Evolutionary conservation across 179 eudicot species (phyloP).

Genomic region (Pouteria campechiana): DNA sequence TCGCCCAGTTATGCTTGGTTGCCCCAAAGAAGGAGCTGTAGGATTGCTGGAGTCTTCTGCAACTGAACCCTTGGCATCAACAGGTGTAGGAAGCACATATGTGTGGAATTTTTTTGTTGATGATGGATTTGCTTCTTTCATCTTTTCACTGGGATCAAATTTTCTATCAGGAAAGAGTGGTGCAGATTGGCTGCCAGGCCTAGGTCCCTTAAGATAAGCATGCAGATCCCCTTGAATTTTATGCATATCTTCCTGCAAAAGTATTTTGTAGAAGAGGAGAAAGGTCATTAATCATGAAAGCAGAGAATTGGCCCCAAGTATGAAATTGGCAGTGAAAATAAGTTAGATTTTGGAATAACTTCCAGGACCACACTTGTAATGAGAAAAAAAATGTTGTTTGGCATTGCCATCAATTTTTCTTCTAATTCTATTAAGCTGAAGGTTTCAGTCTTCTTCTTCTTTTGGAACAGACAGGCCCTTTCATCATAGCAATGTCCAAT

Average conservation of each 20-base stretch:
- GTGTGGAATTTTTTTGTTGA: conserved; percentile 49
- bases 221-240: conserved; percentile 44
- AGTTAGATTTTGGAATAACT: no score
- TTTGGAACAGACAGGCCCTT: no score
- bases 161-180: conserved; percentile 77
- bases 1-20: conserved; percentile 15
- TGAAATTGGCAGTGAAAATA: no score
- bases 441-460: no score
- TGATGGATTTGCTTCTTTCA: conserved; percentile 44
- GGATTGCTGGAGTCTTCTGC: conserved; percentile 31
- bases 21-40: conserved; percentile 38
- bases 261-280: no score
- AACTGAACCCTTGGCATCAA: conserved; percentile 49
- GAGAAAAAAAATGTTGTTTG: no score
- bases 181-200: conserved; percentile 76
- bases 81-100: conserved; percentile 89
- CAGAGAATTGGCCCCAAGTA: no score
- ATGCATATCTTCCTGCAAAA: conserved; percentile 35
- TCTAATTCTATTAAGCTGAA: no score
- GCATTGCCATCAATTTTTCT: no score
- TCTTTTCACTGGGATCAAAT: conserved; percentile 61
- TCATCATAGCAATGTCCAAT: no score
- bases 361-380: no score
- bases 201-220: conserved; percentile 30
- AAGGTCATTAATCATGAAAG: neutral